Conservation (phyloP, 352 stramenopile genomes). For the Phytophthora pistaciae region DNA sequence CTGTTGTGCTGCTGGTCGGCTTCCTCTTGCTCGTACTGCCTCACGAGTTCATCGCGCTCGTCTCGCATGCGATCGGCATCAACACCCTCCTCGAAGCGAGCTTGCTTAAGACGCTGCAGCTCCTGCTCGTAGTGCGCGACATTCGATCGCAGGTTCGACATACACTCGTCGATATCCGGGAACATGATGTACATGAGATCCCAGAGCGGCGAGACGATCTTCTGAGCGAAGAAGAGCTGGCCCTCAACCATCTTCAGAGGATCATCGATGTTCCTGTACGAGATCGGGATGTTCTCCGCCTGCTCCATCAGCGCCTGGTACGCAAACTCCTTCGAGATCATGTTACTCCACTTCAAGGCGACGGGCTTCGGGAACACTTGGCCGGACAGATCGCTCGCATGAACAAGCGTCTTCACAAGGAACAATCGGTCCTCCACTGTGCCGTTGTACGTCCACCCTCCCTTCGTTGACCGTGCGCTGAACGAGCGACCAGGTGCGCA, state of each 20-base stretch:
- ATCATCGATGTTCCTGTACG: slow-evolving; percentile 84
- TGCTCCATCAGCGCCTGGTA: slow-evolving; percentile 88
- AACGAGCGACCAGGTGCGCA: slow-evolving; percentile 22
- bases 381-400: slow-evolving; percentile 87
- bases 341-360: slow-evolving; percentile 91
- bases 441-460: slow-evolving; percentile 70
- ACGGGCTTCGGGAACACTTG: slow-evolving; percentile 90
- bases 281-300: slow-evolving; percentile 80
- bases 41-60: slow-evolving; percentile 33
- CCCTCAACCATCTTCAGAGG: slow-evolving; percentile 88
- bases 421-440: slow-evolving; percentile 85
- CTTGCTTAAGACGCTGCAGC: slow-evolving; percentile 69
- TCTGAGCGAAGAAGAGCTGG: slow-evolving; percentile 88
- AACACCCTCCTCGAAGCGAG: slow-evolving; percentile 24
- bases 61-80: slow-evolving; percentile 24
- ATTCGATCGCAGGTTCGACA: slow-evolving; percentile 76
- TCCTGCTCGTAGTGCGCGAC: slow-evolving; percentile 88
- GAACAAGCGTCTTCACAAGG: slow-evolving; percentile 86
- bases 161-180: slow-evolving; percentile 69
- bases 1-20: slow-evolving; percentile 11
- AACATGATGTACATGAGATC: slow-evolving; percentile 82
- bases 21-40: slow-evolving; percentile 26
- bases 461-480: slow-evolving; percentile 41
- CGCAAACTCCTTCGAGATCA: slow-evolving; percentile 92
- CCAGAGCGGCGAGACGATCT: slow-evolving; percentile 85